A percentile compares a stretch with the other conserved stretches of the same genome.
phyloP scores from a whole-genome alignment of 148 eudicot genomes.

The Rhododendron henanense region DNA sequence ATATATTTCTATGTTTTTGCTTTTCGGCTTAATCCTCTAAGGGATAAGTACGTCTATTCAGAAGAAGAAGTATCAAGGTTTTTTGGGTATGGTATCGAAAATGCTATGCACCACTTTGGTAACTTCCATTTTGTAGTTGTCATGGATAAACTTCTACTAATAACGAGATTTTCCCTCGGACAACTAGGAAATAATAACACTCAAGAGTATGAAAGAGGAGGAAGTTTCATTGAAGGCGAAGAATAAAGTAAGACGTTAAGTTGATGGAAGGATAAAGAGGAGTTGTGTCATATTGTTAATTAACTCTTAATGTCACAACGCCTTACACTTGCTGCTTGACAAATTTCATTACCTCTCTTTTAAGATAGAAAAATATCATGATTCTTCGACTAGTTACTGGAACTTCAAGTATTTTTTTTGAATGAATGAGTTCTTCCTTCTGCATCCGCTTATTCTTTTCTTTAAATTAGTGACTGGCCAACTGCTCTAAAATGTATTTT shows the following conservation, averaged over 20 bases:
- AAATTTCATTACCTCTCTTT: background rate
- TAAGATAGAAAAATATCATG: background rate
- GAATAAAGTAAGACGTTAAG: background rate
- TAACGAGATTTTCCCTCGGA: background rate
- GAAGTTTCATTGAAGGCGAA: constrained; percentile 4
- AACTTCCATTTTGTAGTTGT: background rate
- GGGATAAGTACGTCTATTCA: background rate
- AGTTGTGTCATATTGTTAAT: background rate
- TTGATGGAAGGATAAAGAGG: background rate
- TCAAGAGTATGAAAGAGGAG: background rate
- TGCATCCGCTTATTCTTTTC: background rate
- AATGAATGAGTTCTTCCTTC: background rate
- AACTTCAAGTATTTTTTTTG: background rate
- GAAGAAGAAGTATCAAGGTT: background rate
- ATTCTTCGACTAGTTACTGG: background rate
- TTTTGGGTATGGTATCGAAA: background rate
- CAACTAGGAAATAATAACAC: background rate
- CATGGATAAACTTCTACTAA: background rate
- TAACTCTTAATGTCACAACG: background rate
- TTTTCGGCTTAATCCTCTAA: background rate
- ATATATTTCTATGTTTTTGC: background rate
- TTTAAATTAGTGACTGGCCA: background rate
- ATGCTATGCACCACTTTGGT: background rate
- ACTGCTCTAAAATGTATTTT: background rate
- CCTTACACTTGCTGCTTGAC: background rate